These are phyloP conservation scores for Macroventuria anomochaeta DNA, from an alignment of 2,329 filamentous ascomycete species.

Conservation along the genomic window DNA sequence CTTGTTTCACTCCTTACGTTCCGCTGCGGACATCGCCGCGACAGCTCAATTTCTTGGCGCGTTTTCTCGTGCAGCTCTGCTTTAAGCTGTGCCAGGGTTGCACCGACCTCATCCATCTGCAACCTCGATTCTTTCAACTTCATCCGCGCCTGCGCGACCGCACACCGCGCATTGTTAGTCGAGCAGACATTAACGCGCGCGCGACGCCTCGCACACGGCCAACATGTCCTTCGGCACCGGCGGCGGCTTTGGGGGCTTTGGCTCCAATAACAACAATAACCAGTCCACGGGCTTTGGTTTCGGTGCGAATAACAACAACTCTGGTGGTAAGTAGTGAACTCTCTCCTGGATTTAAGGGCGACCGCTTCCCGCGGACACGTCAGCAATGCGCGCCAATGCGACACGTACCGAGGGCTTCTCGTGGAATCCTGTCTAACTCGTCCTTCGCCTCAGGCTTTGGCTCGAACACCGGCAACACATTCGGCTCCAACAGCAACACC, in stretches of 20 bases:
- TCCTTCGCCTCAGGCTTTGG: slow-evolving; percentile 51
- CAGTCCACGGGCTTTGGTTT: slow-evolving; percentile 48
- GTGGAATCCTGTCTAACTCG: slow-evolving; percentile 48
- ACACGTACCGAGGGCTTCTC: slow-evolving; percentile 36
- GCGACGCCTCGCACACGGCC: slow-evolving; percentile 28
- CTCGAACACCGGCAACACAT: slow-evolving; percentile 46
- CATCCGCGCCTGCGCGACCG: slow-evolving; percentile 27
- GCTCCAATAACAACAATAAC: slow-evolving; percentile 49
- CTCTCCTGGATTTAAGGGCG: slow-evolving; percentile 23
- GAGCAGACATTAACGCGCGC: slow-evolving; percentile 29
- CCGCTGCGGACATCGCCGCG: slow-evolving; percentile 25
- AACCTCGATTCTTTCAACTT: slow-evolving; percentile 23
- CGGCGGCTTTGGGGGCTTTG: slow-evolving; percentile 53
- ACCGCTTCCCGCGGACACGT: slow-evolving; percentile 32
- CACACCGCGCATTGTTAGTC: slow-evolving; percentile 30
- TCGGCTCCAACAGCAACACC: slow-evolving; percentile 42
- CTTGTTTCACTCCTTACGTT: slow-evolving; percentile 18
- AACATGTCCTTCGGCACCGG: slow-evolving; percentile 58
- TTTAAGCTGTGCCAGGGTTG: slow-evolving; percentile 15
- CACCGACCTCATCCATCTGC: slow-evolving; percentile 24
- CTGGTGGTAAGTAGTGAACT: slow-evolving; percentile 59
- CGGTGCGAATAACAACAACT: slow-evolving; percentile 47
- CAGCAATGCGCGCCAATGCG: slow-evolving; percentile 37
- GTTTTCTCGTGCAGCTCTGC: slow-evolving; percentile 38
- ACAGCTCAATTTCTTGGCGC: slow-evolving; percentile 43